Conservation (phyloP, 2,329 filamentous ascomycete species). For the Podosphaera leucotricha region DNA sequence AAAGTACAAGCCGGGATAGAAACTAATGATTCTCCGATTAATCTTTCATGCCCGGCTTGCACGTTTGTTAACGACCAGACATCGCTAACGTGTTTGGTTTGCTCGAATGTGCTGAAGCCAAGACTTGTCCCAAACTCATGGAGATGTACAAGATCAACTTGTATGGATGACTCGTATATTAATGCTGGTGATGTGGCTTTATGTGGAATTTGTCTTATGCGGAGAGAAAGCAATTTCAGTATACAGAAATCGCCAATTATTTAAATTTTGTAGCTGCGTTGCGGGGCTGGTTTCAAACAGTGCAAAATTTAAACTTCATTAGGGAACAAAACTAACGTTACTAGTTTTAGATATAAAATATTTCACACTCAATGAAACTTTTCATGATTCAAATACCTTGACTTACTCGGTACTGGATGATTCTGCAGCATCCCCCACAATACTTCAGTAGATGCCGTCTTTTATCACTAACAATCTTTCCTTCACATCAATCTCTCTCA, state of each 20-base stretch:
- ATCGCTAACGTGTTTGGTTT: conserved; percentile 39
- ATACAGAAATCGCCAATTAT: too few species aligned
- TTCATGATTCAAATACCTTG: too few species aligned
- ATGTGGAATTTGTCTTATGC: conserved; percentile 42
- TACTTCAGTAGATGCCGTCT: too few species aligned
- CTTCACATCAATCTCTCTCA: not conserved
- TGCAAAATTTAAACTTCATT: too few species aligned
- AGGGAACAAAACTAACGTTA: too few species aligned
- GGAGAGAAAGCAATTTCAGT: conserved; percentile 4
- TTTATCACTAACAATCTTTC: not conserved
- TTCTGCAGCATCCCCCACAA: too few species aligned
- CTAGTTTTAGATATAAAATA: too few species aligned
- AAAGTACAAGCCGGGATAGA: not conserved
- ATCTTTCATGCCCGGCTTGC: conserved; percentile 33
- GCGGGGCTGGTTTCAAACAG: too few species aligned
- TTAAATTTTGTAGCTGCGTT: too few species aligned
- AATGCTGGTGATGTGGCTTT: conserved; percentile 46
- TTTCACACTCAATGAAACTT: too few species aligned
- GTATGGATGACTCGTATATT: conserved; percentile 32
- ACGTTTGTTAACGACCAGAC: conserved; percentile 35
- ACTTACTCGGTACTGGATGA: too few species aligned
- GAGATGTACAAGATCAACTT: conserved; percentile 33
- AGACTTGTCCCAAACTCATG: conserved; percentile 32
- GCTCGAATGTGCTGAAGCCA: conserved; percentile 42
- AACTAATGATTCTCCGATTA: not conserved